These are phyloP conservation scores for Taxawa tesnikishii DNA, from an alignment of 2,329 filamentous ascomycete species.

Conservation along the genomic window DNA sequence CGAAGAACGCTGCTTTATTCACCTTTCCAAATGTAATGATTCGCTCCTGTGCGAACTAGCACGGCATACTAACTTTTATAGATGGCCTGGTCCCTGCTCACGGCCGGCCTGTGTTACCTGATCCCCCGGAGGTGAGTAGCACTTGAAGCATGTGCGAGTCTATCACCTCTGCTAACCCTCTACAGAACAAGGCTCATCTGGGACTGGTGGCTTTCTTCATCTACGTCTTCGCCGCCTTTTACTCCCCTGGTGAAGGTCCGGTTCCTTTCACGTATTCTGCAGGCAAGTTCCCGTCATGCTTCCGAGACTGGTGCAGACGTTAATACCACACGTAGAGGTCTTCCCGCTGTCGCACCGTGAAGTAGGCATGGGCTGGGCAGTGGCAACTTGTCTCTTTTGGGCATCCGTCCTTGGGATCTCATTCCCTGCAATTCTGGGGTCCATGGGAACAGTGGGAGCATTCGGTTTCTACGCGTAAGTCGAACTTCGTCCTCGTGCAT, in stretches of 20 bases:
- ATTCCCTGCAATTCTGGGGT: constrained; percentile 33
- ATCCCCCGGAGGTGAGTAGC: no score
- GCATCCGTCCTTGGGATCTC: constrained; percentile 38
- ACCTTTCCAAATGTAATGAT: no score
- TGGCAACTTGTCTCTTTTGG: constrained; percentile 34
- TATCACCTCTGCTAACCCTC: no score
- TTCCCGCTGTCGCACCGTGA: constrained; percentile 20
- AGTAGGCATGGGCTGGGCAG: constrained; percentile 34
- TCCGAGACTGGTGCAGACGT: no score
- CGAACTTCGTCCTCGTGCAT: no score
- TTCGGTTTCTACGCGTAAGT: constrained; percentile 54
- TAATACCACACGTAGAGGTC: no score
- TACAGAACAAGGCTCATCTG: constrained; percentile 12
- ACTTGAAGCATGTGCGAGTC: no score
- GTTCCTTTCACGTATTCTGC: constrained; percentile 29
- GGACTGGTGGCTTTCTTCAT: constrained; percentile 17
- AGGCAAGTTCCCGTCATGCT: no score
- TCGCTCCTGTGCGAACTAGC: no score
- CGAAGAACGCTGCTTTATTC: constrained; percentile 25
- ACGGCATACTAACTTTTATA: no score
- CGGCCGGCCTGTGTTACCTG: constrained; percentile 37
- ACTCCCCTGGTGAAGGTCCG: constrained; percentile 28
- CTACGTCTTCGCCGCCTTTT: constrained; percentile 31
- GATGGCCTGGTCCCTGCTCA: constrained; percentile 36
- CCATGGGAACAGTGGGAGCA: constrained; percentile 39